phyloP scores from a whole-genome alignment of 1,284 basidiomycete species.

The Neotropicomus parvogracilis region DNA sequence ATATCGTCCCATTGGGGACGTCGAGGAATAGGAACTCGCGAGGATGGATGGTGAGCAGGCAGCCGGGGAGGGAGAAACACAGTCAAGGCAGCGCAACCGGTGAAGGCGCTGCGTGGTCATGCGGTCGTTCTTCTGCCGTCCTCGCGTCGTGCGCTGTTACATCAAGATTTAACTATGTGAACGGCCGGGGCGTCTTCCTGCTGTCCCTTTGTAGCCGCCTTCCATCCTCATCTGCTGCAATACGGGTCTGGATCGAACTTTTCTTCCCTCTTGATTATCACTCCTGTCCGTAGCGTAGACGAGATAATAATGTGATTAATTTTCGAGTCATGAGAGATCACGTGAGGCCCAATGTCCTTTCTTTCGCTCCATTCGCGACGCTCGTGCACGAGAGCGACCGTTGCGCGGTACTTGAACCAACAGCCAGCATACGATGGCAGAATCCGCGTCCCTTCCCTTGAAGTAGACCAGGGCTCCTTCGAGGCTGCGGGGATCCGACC shows the following conservation, averaged over 20 bases:
- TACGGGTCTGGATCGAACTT: conserved; percentile 2
- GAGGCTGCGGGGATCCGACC: conserved; percentile 50
- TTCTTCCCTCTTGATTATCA: neutral
- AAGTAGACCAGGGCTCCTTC: conserved; percentile 35
- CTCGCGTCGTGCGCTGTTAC: conserved; percentile 4
- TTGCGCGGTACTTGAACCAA: conserved; percentile 20
- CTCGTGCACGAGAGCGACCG: conserved; percentile 16
- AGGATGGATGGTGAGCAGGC: conserved; percentile 44
- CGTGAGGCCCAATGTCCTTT: conserved; percentile 26
- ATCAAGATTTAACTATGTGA: conserved; percentile 5
- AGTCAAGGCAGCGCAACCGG: conserved; percentile 11
- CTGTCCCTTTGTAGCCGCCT: conserved; percentile 13
- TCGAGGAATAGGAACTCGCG: conserved; percentile 68
- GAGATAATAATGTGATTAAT: conserved; percentile 12
- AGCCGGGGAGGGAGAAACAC: conserved; percentile 22
- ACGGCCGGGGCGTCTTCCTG: conserved; percentile 6
- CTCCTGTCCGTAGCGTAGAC: conserved; percentile 17
- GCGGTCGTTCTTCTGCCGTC: neutral
- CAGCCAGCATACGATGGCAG: conserved; percentile 13
- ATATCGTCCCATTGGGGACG: conserved; percentile 54
- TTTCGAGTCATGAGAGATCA: conserved; percentile 12
- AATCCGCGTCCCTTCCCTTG: neutral
- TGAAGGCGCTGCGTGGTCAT: conserved; percentile 10
- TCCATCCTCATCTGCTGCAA: conserved; percentile 30
- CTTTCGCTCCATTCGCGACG: conserved; percentile 10